Evolutionary conservation across 2,329 filamentous ascomycete species (phyloP).

Genomic region (Tolypocladium ovalisporum): DNA sequence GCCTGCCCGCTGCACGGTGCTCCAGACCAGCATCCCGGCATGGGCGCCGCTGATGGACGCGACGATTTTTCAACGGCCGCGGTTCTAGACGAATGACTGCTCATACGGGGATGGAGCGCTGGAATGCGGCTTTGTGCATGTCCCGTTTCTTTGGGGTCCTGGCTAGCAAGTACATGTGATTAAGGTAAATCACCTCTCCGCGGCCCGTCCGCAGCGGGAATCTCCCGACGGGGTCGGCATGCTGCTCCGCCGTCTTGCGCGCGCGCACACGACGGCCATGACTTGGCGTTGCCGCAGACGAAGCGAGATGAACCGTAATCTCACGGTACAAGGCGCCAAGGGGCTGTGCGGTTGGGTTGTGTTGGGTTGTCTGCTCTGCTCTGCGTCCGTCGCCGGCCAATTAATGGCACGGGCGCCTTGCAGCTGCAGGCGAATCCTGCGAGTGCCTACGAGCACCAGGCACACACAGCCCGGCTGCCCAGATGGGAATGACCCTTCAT

Average conservation of each 20-base stretch:
- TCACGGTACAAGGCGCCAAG: background rate
- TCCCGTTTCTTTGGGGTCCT: background rate
- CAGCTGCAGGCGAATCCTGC: background rate
- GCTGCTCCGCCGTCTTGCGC: background rate
- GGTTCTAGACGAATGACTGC: background rate
- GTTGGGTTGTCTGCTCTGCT: too few relatives aligned
- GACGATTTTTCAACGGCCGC: background rate
- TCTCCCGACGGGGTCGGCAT: background rate
- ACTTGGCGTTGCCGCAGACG: background rate
- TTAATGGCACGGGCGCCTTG: background rate
- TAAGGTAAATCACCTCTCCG: background rate
- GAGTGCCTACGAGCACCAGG: background rate
- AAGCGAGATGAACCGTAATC: background rate
- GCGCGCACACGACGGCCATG: background rate
- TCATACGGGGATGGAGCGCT: background rate
- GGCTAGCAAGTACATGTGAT: too few relatives aligned
- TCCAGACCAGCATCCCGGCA: background rate
- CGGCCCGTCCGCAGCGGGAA: background rate
- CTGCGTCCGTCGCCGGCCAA: background rate
- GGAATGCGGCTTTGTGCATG: background rate
- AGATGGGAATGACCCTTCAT: background rate
- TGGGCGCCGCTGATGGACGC: background rate
- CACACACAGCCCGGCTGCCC: background rate
- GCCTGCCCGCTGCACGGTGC: background rate
- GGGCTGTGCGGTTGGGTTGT: background rate